These are phyloP conservation scores for Anacardium occidentale DNA, from an alignment of 345 rosid genomes.

Conservation along the genomic window DNA sequence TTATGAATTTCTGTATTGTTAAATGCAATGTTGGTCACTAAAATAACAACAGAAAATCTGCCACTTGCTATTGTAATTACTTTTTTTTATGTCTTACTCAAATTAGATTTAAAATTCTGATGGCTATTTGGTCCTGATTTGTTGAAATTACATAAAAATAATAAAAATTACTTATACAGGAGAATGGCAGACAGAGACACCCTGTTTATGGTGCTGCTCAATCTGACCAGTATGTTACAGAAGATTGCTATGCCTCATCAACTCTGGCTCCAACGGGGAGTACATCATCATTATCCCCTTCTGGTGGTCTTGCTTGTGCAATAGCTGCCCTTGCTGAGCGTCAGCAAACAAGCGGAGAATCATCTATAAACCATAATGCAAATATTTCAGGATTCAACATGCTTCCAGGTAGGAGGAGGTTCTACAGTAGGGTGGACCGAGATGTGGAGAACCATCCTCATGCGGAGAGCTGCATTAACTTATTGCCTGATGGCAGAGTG, in stretches of 20 bases:
- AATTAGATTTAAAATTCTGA: background rate
- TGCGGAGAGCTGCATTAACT: conserved; percentile 29
- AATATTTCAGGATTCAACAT: conserved; percentile 42
- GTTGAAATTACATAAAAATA: conserved; percentile 13
- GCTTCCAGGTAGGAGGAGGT: conserved; percentile 53
- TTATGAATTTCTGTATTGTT: background rate
- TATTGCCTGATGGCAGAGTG: conserved; percentile 34
- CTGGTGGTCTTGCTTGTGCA: conserved; percentile 83
- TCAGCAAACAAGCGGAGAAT: conserved; percentile 65
- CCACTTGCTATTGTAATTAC: background rate
- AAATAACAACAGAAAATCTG: background rate
- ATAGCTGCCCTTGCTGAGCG: conserved; percentile 88
- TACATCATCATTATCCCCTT: conserved; percentile 71
- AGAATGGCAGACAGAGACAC: conserved; percentile 52
- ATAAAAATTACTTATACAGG: conserved; percentile 41
- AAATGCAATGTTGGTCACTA: background rate
- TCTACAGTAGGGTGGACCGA: conserved; percentile 41
- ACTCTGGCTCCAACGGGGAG: conserved; percentile 39
- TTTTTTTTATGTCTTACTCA: background rate
- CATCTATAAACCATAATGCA: conserved; percentile 40
- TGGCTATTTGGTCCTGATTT: background rate
- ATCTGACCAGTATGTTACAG: conserved; percentile 51
- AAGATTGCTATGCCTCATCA: conserved; percentile 41
- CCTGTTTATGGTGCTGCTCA: conserved; percentile 36
- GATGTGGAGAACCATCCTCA: conserved; percentile 41